Conservation (phyloP, 1,284 basidiomycete genomes). For the Apiotrichum akiyoshidainum region DNA sequence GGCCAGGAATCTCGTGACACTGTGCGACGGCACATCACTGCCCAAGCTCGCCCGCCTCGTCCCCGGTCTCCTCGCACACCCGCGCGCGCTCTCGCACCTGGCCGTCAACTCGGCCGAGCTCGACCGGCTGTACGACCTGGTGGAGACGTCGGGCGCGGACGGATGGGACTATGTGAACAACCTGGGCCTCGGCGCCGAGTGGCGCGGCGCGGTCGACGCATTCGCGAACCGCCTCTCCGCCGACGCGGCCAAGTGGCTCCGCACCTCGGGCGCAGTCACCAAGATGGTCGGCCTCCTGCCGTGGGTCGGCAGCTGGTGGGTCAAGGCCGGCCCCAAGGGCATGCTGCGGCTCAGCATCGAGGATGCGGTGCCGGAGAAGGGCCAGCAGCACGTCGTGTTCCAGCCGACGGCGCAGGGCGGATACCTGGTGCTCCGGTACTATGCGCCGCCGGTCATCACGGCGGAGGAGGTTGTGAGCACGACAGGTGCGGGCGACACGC, state of each 20-base stretch:
- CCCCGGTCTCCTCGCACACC: constrained; percentile 57
- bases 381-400: constrained; percentile 33
- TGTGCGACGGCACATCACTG: constrained; percentile 77
- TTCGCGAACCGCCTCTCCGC: constrained; percentile 53
- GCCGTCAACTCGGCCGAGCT: constrained; percentile 81
- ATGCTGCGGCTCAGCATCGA: constrained; percentile 51
- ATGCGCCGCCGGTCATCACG: constrained; percentile 58
- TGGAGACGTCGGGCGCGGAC: constrained; percentile 4
- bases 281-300: constrained; percentile 76
- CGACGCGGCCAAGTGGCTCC: constrained; percentile 7
- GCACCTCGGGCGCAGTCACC: constrained; percentile 61
- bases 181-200: constrained; percentile 62
- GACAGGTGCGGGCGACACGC: constrained; percentile 86
- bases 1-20: constrained; percentile 36
- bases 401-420: constrained; percentile 15
- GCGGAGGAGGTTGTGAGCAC: constrained; percentile 62
- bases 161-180: constrained; percentile 55
- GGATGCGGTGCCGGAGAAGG: constrained; percentile 35
- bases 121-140: constrained; percentile 58
- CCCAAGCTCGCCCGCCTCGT: constrained; percentile 71
- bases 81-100: constrained; percentile 58
- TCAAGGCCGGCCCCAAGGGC: constrained; percentile 71
- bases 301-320: constrained; percentile 71
- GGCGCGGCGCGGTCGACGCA: constrained; percentile 63
- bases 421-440: constrained; percentile 64